Evolutionary conservation across 1,284 basidiomycete genomes (phyloP).

Genomic region (Dichomitus squalens): DNA sequence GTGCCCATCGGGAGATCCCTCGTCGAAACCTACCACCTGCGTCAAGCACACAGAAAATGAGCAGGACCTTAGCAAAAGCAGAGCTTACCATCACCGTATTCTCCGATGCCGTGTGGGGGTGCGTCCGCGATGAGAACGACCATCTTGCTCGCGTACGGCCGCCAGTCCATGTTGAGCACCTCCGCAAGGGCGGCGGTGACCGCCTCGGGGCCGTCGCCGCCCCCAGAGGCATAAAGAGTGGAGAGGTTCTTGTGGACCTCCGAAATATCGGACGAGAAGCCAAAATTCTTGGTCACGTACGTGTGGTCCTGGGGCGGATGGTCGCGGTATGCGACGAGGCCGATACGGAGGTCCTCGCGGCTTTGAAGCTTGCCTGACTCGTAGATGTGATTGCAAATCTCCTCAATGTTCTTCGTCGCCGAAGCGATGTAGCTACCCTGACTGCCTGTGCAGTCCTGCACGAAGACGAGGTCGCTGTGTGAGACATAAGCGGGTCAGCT

Average conservation of each 20-base stretch:
- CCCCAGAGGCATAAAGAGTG: conserved; percentile 88
- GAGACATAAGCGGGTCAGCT: not conserved
- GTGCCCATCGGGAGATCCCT: conserved; percentile 89
- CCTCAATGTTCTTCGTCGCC: conserved; percentile 97
- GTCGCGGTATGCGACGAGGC: conserved; percentile 90
- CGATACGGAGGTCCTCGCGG: conserved; percentile 88
- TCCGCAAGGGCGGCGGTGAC: conserved; percentile 94
- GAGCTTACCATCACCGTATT: conserved; percentile 83
- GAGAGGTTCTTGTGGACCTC: conserved; percentile 87
- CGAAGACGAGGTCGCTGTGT: conserved; percentile 81
- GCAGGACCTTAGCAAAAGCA: not conserved
- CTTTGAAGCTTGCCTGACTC: conserved; percentile 89
- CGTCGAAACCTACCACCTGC: conserved; percentile 72
- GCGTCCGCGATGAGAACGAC: conserved; percentile 96
- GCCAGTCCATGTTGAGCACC: conserved; percentile 89
- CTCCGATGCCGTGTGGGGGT: conserved; percentile 93
- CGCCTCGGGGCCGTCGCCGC: conserved; percentile 98
- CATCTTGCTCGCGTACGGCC: conserved; percentile 90
- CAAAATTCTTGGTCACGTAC: conserved; percentile 91
- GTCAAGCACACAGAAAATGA: conserved; percentile 18
- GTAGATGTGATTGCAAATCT: conserved; percentile 95
- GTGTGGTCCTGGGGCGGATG: conserved; percentile 96
- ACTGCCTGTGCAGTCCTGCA: conserved; percentile 91
- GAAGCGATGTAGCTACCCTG: conserved; percentile 85
- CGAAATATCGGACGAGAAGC: conserved; percentile 90